These are phyloP conservation scores for Russula foetens DNA, from an alignment of 768 basidiomycete genomes.

Conservation along the genomic window DNA sequence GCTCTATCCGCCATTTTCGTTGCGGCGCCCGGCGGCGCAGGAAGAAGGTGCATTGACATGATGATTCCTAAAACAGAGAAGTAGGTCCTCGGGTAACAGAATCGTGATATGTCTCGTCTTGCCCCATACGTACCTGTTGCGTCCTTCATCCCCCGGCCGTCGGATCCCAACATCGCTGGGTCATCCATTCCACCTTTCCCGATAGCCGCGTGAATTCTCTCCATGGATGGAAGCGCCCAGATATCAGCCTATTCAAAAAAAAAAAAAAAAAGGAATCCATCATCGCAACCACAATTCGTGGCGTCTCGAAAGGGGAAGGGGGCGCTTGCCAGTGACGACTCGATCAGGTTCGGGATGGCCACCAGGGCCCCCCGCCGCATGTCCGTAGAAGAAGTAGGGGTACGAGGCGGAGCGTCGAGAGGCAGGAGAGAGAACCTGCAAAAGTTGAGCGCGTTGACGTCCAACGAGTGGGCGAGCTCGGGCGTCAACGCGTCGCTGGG, in stretches of 20 bases:
- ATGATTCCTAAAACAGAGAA: constrained; percentile 56
- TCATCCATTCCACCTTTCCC: constrained; percentile 42
- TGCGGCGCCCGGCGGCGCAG: not conserved
- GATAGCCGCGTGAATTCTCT: constrained; percentile 78
- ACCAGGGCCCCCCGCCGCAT: constrained; percentile 47
- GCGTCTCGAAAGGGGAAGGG: not conserved
- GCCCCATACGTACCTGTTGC: constrained; percentile 45
- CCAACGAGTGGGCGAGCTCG: constrained; percentile 55
- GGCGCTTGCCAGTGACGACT: constrained; percentile 65
- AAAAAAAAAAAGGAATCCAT: not conserved
- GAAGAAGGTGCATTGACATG: constrained; percentile 76
- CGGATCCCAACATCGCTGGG: constrained; percentile 27
- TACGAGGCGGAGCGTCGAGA: constrained; percentile 13
- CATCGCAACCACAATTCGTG: not conserved
- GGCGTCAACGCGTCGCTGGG: constrained; percentile 45
- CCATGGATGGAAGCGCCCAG: constrained; percentile 63
- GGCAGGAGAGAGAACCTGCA: constrained; percentile 75
- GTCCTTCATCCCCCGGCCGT: constrained; percentile 40
- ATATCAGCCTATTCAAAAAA: constrained; percentile 61
- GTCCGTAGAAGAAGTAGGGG: not conserved
- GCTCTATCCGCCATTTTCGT: constrained; percentile 20
- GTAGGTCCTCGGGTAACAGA: not conserved
- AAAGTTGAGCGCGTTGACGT: constrained; percentile 91
- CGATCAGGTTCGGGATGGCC: constrained; percentile 81
- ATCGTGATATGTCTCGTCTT: not conserved